phyloP scores from a whole-genome alignment of 306 rosid genomes.

The Trifolium repens region DNA sequence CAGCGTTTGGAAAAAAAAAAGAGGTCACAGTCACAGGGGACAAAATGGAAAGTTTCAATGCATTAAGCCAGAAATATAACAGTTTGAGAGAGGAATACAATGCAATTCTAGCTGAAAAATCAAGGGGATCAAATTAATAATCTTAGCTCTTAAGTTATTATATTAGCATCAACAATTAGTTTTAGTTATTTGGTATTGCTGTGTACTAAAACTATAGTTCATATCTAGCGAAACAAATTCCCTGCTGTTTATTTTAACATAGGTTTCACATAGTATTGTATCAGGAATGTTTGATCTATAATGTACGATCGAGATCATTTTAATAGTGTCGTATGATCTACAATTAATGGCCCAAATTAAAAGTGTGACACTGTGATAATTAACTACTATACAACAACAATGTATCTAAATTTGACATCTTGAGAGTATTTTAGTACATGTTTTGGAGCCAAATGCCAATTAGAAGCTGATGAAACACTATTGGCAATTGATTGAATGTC shows the following conservation, averaged over 20 bases:
- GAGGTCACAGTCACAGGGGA: conserved; percentile 38
- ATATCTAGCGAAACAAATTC: no score
- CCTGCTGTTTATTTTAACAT: no score
- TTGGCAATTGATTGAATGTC: conserved; percentile 36
- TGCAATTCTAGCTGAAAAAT: conserved; percentile 44
- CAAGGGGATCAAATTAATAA: conserved; percentile 39
- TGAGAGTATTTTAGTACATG: conserved; percentile 30
- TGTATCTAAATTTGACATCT: conserved; percentile 52
- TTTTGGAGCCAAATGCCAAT: conserved; percentile 57
- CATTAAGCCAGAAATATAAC: conserved; percentile 49
- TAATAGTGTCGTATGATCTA: no score
- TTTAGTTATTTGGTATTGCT: background rate
- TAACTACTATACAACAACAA: conserved; percentile 35
- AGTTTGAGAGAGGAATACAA: conserved; percentile 57
- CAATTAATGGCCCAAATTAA: no score
- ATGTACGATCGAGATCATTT: no score
- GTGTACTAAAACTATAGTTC: no score
- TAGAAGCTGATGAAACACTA: conserved; percentile 26
- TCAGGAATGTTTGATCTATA: no score
- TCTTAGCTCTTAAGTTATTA: background rate
- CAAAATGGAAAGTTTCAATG: conserved; percentile 48
- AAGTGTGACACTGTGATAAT: no score
- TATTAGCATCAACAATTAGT: background rate
- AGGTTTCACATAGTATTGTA: no score
- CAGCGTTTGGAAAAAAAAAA: conserved; percentile 50